These are phyloP conservation scores for Rutstroemia sp. DNA, from an alignment of 2,329 filamentous ascomycete genomes.

Conservation along the genomic window DNA sequence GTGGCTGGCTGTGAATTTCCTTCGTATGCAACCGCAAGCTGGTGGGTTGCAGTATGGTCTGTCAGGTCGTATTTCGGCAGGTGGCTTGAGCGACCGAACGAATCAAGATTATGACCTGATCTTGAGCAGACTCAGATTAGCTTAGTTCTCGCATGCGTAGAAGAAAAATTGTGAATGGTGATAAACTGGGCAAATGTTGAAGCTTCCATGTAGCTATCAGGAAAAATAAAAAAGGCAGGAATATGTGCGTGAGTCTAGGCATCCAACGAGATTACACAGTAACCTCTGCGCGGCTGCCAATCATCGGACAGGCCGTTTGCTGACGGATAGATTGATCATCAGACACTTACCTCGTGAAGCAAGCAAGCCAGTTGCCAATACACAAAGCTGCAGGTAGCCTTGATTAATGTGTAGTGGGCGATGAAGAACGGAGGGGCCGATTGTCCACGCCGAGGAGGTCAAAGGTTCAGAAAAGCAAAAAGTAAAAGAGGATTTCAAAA, in stretches of 20 bases:
- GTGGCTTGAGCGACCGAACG: not conserved
- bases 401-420: no score
- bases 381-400: no score
- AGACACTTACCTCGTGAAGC: conserved; percentile 9
- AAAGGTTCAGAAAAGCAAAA: no score
- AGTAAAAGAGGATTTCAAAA: no score
- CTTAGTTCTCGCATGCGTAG: not conserved
- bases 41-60: not conserved
- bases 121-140: not conserved
- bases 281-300: conserved; percentile 4
- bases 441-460: no score
- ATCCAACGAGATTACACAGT: conserved; percentile 1
- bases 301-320: conserved; percentile 3
- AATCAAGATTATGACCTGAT: not conserved
- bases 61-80: not conserved
- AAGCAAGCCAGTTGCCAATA: not conserved
- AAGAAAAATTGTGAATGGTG: not conserved
- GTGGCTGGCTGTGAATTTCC: not conserved
- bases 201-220: not conserved
- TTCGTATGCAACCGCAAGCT: not conserved
- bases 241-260: not conserved
- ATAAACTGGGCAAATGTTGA: not conserved
- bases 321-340: conserved; percentile 9
- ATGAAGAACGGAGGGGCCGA: no score
- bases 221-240: not conserved